Conservation (phyloP, 768 basidiomycete genomes). For the Lentinula boryana region DNA sequence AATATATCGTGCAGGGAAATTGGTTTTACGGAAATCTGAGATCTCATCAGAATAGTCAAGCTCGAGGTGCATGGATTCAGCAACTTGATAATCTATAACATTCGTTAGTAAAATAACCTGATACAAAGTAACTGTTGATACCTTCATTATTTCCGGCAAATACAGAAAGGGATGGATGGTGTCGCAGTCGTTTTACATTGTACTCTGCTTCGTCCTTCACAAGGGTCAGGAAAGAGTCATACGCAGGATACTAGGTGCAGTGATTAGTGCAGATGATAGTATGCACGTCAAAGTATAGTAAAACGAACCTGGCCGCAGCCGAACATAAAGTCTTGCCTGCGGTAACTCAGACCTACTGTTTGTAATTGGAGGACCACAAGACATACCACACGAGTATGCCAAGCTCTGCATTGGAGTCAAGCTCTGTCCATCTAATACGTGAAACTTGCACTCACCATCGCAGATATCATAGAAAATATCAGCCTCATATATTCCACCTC, state of each 20-base stretch:
- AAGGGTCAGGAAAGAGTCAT: slow-evolving; percentile 69
- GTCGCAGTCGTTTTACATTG: slow-evolving; percentile 75
- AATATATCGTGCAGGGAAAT: slow-evolving; percentile 85
- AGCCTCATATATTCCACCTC: slow-evolving; percentile 84
- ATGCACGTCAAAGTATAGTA: not conserved
- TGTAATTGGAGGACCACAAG: not conserved
- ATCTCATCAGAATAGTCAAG: slow-evolving; percentile 83
- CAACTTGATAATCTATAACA: slow-evolving; percentile 88
- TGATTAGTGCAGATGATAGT: not conserved
- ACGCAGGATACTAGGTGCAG: slow-evolving; percentile 70
- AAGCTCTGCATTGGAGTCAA: not conserved
- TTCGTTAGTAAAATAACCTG: slow-evolving; percentile 56
- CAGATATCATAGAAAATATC: slow-evolving; percentile 83
- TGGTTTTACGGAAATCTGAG: slow-evolving; percentile 79
- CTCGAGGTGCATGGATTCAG: slow-evolving; percentile 71
- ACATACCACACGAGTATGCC: slow-evolving; percentile 5
- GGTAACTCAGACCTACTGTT: slow-evolving; percentile 7
- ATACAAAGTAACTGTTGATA: not conserved
- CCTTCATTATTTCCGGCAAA: slow-evolving; percentile 37
- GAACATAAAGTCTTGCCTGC: slow-evolving; percentile 99
- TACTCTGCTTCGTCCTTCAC: slow-evolving; percentile 78
- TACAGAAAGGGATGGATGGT: slow-evolving; percentile 88
- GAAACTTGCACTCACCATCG: slow-evolving; percentile 42
- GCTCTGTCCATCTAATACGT: not conserved
- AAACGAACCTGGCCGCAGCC: slow-evolving; percentile 77